A percentile compares a stretch with the other conserved stretches of the same genome.
phyloP scores from a whole-genome alignment of 176 grass and related monocot genomes.

The Lolium rigidum region DNA sequence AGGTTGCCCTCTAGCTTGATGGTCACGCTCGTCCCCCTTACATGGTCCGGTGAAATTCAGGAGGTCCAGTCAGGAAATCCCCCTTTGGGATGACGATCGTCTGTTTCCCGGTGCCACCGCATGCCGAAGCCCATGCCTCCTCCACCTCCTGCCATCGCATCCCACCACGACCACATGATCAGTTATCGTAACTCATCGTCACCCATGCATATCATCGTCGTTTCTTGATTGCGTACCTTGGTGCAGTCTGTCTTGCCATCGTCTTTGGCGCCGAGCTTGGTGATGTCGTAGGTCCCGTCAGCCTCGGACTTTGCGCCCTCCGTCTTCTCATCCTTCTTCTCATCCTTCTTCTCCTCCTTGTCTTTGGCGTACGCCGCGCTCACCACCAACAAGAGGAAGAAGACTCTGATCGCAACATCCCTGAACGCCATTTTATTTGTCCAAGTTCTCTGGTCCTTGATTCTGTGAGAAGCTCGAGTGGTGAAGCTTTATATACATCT shows the following conservation, averaged over 20 bases:
- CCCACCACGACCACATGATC: neutral
- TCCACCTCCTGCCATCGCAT: conserved; percentile 22
- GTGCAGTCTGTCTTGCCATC: conserved; percentile 60
- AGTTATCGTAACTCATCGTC: neutral
- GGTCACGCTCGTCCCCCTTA: conserved; percentile 43
- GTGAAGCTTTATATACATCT: neutral
- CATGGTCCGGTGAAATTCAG: conserved; percentile 59
- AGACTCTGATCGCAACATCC: neutral
- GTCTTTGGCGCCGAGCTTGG: conserved; percentile 38
- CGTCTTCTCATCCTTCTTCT: neutral
- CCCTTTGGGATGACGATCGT: conserved; percentile 54
- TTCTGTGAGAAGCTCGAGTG: neutral
- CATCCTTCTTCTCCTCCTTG: conserved; percentile 1
- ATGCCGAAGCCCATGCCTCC: conserved; percentile 55
- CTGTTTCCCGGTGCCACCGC: conserved; percentile 32
- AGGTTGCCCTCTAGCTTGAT: conserved; percentile 60
- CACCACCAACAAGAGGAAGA: conserved; percentile 29
- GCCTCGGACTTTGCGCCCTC: neutral
- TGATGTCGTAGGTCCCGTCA: conserved; percentile 6
- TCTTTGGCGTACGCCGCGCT: conserved; percentile 17
- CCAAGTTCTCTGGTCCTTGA: neutral
- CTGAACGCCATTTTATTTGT: conserved; percentile 28
- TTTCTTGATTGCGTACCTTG: conserved; percentile 17
- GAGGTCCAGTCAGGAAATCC: conserved; percentile 30
- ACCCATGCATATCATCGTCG: neutral